Base-by-base conservation (phyloP, 306 rosid species). In the Citrullus colocynthis region DNA sequence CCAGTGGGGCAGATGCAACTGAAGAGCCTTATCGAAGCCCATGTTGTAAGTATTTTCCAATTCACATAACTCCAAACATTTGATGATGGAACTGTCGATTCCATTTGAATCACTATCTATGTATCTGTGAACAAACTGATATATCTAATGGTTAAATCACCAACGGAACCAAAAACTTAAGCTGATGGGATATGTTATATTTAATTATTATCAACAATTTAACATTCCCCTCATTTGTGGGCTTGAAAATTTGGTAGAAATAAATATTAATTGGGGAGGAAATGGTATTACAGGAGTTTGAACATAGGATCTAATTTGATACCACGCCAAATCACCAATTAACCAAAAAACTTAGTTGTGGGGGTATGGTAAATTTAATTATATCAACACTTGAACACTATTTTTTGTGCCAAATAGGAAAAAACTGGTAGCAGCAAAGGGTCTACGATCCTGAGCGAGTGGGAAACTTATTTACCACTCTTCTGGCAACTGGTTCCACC, bases 401-500 rank as follows among this genome's bases (percentile, higher is more conserved):
- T 2, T 49, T 80, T 83, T 45, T 82, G 81, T 42, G 74, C 55
- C 72, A 24, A 81, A 83, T 79, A 95, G 98, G 97, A 95, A 86
- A 95, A 92, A 92, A 89, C 98, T 13, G 97, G 98, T 24, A 95
- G 98, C 67, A 41, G 70, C 79, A 95, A 89, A 85, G 98, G 98
- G 30, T 84, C 91, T 1, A 78, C 85, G n/a, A 90, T 95, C 81
- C 83, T 95, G 85, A 86, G 89, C 66, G 93, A 95, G 17, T 92
- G 97, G 98, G 97, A 95, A 51, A 85, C 81, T 51, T 90, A 92
- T 80, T 81, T 95, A 16, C 86, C 91, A 48, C 91, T 95, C 72
- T 95, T 95, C 84, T 95, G 97, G 97, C 98, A 95, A 84, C 82
- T 95, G 79, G 98, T 95, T 88, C 97, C 98, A 41, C 98, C 98